Percentiles rank a stretch among this genome's conserved stretches.
Evolutionary conservation across 2,329 filamentous ascomycete species (phyloP).

Genomic region (Colletotrichum viniferum): DNA sequence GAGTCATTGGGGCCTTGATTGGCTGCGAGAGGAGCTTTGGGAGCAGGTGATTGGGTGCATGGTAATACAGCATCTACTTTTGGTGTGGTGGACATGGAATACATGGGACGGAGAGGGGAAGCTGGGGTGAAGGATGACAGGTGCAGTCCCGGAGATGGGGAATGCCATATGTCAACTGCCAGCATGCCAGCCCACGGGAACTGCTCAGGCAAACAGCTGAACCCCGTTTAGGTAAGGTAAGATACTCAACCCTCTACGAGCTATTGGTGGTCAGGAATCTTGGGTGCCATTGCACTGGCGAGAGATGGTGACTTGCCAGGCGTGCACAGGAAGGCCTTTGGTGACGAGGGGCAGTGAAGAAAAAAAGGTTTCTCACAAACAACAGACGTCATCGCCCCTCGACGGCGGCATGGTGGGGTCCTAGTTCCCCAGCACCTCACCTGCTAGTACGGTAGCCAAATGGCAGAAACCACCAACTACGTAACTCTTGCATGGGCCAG

Average conservation of each 20-base stretch:
- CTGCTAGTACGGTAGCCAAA: not conserved
- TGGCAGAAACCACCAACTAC: slow-evolving; percentile 2
- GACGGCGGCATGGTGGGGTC: slow-evolving; percentile 9
- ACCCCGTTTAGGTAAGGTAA: not conserved
- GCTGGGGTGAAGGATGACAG: slow-evolving; percentile 4
- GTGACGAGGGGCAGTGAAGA: not conserved
- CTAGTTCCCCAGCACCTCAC: not conserved
- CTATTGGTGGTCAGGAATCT: not conserved
- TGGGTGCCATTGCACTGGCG: not conserved
- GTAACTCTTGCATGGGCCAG: slow-evolving; percentile 17
- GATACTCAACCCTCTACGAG: not conserved
- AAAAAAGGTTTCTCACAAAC: not conserved
- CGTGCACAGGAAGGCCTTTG: not conserved
- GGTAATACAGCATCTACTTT: not conserved
- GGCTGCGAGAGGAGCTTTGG: not conserved
- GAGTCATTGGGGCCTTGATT: not conserved
- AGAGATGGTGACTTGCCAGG: not conserved
- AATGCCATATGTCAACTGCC: not conserved
- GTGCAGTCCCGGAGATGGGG: not conserved
- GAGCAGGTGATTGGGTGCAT: slow-evolving; percentile 8
- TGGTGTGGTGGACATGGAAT: not conserved
- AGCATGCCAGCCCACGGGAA: not conserved
- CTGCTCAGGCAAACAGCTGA: not conserved
- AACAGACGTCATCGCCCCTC: slow-evolving; percentile 20
- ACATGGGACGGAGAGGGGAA: slow-evolving; percentile 10